Evolutionary conservation across 2,329 filamentous ascomycete genomes (phyloP), one percentile per base, ranked within the genome.

Genomic region (Ceratocystis destructans): DNA sequence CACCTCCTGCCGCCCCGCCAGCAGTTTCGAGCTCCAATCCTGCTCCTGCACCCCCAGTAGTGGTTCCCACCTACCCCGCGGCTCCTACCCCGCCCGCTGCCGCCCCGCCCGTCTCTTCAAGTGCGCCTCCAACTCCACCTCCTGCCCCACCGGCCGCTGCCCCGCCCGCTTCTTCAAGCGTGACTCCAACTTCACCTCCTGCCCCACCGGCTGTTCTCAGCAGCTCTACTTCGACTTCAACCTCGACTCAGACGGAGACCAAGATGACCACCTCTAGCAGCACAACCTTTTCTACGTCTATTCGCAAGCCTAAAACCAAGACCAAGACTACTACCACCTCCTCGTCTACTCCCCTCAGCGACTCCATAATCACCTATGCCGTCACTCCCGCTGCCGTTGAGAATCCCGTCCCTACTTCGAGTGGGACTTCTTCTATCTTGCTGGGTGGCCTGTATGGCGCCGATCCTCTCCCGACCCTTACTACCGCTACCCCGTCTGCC

Each of bases 281-380:
- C 37, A 63, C 41, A 33, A 62, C 64, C 3, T 62, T 66, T 5
- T 31, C 53, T n/a, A 66, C 64, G 10, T 37, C 57, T 31, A 62
- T 61, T 22, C 64, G 45, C 31, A 61, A 62, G 59, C 31, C 64
- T 10, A 61, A 41, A 37, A 65, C 64, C 31, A 46, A 44, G 53
- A n/a, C 53, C 15, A 57, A 57, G 28, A 57, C 64, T 22, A 12
- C 55, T 45, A 45, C 64, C 31, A 37, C 25, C 8, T 25, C 48
- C 15, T 55, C 55, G n/a, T 17, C 64, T 1, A 66, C 59, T 55
- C 64, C 59, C 28, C 7, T 66, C 7, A 66, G 64, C 25, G 46
- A 66, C 59, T 66, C 64, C 7, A 63, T 66, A 46, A 15, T n/a
- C 15, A 59, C 64, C 25, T 66, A 63, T 62, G 59, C 33, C 61